Evolutionary conservation across 768 basidiomycete genomes (phyloP), one percentile per base, ranked within the genome.

Genomic region (Candolleomyces efflorescens): DNA sequence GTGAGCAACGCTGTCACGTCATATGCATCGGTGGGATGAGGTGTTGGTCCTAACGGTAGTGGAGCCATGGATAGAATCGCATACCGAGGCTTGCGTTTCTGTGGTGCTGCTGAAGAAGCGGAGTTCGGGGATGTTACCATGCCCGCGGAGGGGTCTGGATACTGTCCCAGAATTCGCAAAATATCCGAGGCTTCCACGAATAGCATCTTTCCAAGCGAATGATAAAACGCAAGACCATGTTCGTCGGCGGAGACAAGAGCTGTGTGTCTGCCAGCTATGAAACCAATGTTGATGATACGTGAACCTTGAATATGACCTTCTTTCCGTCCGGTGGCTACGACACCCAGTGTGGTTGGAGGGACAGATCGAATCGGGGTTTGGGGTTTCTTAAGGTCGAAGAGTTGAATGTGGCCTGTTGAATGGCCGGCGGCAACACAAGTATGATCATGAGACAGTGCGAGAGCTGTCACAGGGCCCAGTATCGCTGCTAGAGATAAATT

Each of bases 101-200:
- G 76, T 59, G 73, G 72, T 20, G 72, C 68, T 23, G 67, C 44
- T 63, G 70, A 60, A 55, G 51, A 61, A 54, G 58, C 43, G 47
- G 54, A 52, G n/a, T 32, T 44, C 24, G 51, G 46, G 20, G 47
- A 23, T 63, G 66, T 22, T 54, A 60, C 55, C 18, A 43, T 43
- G 15, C 41, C 41, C 27, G 58, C 32, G 62, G 57, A 22, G 15
- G 63, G 44, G 44, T 86, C 82, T 3, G 91, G 90, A 66, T 98
- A 96, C 65, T 89, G 91, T 1, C 97, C 97, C 2, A 98, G 79
- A 53, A 99, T 92, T 17, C 97, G 87, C 46, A 98, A 80, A 36
- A 92, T 92, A 68, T 99, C 97, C 15, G 91, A 86, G 12, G 95
- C 94, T 47, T 98, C 95, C 5, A 99, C 88, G 62, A 97, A 97